Evolutionary conservation across 768 basidiomycete genomes (phyloP), one percentile per base, ranked within the genome.

Genomic region (Tulasnella sp.): DNA sequence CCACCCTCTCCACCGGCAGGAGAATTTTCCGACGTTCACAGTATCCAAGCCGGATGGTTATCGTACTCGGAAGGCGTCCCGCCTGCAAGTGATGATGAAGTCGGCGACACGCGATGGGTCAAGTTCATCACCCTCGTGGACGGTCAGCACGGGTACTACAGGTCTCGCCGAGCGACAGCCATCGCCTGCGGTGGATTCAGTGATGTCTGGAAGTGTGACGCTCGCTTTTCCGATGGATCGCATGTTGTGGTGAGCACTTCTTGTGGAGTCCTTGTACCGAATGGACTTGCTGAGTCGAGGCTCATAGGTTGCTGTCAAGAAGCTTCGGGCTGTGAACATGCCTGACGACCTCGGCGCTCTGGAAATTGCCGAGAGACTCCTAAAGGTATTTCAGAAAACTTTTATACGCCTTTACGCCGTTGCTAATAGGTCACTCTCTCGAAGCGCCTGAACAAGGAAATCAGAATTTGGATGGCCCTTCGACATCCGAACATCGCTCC

Each of bases 181-280:
- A 50, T 77, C 40, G 76, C 76, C 28, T 50, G 48, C 31, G 76
- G 76, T 37, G 76, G 76, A 28, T 77, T 77, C 34, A 77, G 76
- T 58, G 76, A 77, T n/a, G 58, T 77, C 37, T 77, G 76, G 76
- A 41, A 50, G 28, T 77, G 46, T 34, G 76, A 77, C 28, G 76
- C 48, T 44, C 76, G 48, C 34, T 77, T 44, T 34, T 40, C 40
- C 12, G 76, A 75, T 24, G 74, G 46, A 34, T 50, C 76, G 2
- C 44, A 44, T 48, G 28, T 40, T 31, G 76, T 44, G 76, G 76
- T 54, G 28, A 48, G 46, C 44, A 18, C 34, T 20, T 40, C 2
- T 6, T 54, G n/a, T 12, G 2, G 41, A 46, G 3, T 34, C 8
- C 24, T 40, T 60, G 1, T 58, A 12, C 16, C 12, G 16, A 64